Conservation (phyloP, 2,329 filamentous ascomycete species). For the Scedosporium aurantiacum region DNA sequence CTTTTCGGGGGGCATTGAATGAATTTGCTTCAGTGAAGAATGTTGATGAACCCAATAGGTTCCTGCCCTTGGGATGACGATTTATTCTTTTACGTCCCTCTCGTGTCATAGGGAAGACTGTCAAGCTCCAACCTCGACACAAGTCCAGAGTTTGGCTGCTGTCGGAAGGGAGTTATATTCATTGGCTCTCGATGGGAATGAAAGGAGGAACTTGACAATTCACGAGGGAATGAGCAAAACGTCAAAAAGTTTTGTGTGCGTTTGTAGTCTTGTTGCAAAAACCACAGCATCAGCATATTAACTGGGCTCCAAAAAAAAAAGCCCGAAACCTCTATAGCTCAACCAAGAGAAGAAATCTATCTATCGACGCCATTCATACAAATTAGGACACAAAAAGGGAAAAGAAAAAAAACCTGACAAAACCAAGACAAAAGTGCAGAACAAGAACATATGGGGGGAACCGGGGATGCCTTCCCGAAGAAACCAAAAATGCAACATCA, state of each 20-base stretch:
- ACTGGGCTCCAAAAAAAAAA: not conserved
- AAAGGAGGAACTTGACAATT: too few relatives aligned
- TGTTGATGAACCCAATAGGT: too few relatives aligned
- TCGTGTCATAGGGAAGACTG: too few relatives aligned
- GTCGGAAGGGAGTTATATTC: too few relatives aligned
- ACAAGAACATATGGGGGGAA: not conserved
- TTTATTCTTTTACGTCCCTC: too few relatives aligned
- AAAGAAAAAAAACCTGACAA: not conserved
- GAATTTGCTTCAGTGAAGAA: not conserved
- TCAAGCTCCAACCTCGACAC: too few relatives aligned
- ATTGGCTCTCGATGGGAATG: too few relatives aligned
- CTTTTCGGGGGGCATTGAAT: not conserved
- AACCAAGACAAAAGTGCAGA: not conserved
- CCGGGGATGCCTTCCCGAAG: not conserved
- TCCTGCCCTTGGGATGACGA: too few relatives aligned
- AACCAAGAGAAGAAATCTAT: not conserved
- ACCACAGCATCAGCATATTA: not conserved
- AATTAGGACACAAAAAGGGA: not conserved
- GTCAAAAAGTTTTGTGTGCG: too few relatives aligned
- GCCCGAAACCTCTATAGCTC: not conserved
- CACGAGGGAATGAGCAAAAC: too few relatives aligned
- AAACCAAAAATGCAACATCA: not conserved
- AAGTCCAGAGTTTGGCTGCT: too few relatives aligned
- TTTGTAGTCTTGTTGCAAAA: not conserved
- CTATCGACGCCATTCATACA: not conserved